Evolutionary conservation across 768 basidiomycete genomes (phyloP), one percentile per base, ranked within the genome.

Genomic region (Mycena alexandri): DNA sequence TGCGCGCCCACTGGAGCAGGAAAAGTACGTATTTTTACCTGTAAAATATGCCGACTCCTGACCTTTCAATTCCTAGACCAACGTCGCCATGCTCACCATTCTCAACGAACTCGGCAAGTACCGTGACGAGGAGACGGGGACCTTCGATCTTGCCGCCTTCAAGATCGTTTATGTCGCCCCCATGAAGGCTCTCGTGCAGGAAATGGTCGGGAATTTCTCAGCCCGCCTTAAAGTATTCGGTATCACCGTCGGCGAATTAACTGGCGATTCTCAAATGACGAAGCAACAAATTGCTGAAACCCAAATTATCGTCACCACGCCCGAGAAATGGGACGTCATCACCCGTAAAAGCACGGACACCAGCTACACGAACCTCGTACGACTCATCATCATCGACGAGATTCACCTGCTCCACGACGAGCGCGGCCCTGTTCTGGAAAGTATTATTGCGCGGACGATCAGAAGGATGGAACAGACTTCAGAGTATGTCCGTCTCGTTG

Each of bases 311-410:
- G 96, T 99, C 69, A 98, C 96, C 0, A 99, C 98, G 0, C 98
- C 97, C 0, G 98, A 99, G 81, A 99, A 99, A 78, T 99, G 95
- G 95, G 97, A 99, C 72, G 98, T 99, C 75, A 97, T 99, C 77
- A 99, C 97, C 7, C 92, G 98, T 73, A 99, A 99, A 83, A 93
- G 90, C 71, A 97, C 96, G 0, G 98, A 99, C 73, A 96, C 94
- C 21, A 93, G 92, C 69, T 99, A 99, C 78, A 98, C 96, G 52
- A 98, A 98, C 76, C 90, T 99, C 57, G 97, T 98, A 17, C 89
- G 95, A 8, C 89, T 99, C 67, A 89, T 99, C 80, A 99, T 99
- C 76, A 94, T 99, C 70, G 97, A 99, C 76, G 98, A 99, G 75
- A 99, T 99, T 73, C 98, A 99, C 75, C 80, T 99, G 17, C 83